Evolutionary conservation across 257 asterid species (phyloP).

Genomic region (Phtheirospermum japonicum): DNA sequence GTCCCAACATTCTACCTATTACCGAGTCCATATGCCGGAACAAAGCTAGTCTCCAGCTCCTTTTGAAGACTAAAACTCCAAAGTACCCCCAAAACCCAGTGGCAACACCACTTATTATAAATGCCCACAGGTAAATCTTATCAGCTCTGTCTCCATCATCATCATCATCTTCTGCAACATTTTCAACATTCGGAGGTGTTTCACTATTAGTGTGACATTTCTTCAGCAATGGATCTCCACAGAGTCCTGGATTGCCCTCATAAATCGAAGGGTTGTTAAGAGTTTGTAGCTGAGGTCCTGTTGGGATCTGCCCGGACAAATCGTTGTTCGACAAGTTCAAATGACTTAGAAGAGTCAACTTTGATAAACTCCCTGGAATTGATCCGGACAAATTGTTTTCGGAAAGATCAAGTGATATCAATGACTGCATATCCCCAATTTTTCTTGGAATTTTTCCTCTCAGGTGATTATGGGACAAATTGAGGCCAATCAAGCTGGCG

Average conservation of each 20-base stretch:
- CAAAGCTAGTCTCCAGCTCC: too few species aligned
- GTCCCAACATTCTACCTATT: too few species aligned
- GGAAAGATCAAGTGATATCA: constrained; percentile 19
- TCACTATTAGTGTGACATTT: too few species aligned
- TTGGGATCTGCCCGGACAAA: constrained; percentile 11
- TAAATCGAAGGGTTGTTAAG: not conserved
- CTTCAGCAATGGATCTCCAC: too few species aligned
- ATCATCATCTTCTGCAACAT: not conserved
- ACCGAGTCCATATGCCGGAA: too few species aligned
- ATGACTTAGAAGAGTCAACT: not conserved
- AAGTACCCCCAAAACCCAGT: too few species aligned
- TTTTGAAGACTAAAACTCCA: too few species aligned
- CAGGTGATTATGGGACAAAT: constrained; percentile 21
- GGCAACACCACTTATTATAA: too few species aligned
- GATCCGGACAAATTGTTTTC: not conserved
- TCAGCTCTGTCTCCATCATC: too few species aligned
- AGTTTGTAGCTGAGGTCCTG: constrained; percentile 5
- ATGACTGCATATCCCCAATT: constrained; percentile 2
- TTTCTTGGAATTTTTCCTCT: constrained; percentile 11
- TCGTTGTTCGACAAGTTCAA: constrained; percentile 15
- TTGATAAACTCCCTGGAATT: not conserved
- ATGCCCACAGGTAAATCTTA: too few species aligned
- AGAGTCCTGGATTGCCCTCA: not conserved
- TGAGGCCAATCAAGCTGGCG: not conserved
- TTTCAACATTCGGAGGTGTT: too few species aligned